Base-by-base conservation (phyloP, 148 eudicot species). In the Dianthus caryophyllus region DNA sequence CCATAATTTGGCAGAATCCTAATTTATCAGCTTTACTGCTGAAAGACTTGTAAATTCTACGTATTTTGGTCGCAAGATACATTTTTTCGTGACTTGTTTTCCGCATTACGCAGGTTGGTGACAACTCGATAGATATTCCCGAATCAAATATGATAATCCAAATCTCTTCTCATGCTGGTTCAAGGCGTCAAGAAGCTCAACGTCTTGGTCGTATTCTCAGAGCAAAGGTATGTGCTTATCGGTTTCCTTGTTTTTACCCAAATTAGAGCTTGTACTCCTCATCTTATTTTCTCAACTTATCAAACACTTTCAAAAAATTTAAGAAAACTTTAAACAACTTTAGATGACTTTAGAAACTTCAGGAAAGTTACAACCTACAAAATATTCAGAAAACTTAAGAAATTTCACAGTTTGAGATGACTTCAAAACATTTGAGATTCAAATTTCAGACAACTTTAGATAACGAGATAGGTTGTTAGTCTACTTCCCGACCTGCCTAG, bases 131-230 rank as follows among this genome's bases (percentile, higher is more conserved):
- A 31, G 88, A 88, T 82, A 85, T 88, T 65, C 87, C 87, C 17
- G 89, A 86, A 80, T 91, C 87, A 73, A 86, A 86, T 86, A 89
- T 88, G 77, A 94, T 94, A 16, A 91, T 91, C 52, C 97, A 91
- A 75, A 91, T 91, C 73, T 91, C 97, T 15, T 91, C 97, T 9
- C 97, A 90, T 74, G 96, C 97, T 70, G 98, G 98, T 84, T 94
- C 98, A 75, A 90, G 98, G 78, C 97, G 98, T 87, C 98, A 94
- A 90, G 97, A 94, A 84, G 98, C 98, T 67, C 98, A 90, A 61
- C 90, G 97, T 49, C 98, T 94, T 78, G 98, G 98, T 65, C 98
- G 98, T 90, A 94, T 94, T 88, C 98, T 94, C 71, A 94, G 98
- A 84, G 98, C 98, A 14, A 94, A 94, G 96, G 98, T 92, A 64